A percentile compares a stretch with the other conserved stretches of the same genome.
phyloP scores from a whole-genome alignment of 2,329 filamentous ascomycete species.

The Pezicula neosporulosa region DNA sequence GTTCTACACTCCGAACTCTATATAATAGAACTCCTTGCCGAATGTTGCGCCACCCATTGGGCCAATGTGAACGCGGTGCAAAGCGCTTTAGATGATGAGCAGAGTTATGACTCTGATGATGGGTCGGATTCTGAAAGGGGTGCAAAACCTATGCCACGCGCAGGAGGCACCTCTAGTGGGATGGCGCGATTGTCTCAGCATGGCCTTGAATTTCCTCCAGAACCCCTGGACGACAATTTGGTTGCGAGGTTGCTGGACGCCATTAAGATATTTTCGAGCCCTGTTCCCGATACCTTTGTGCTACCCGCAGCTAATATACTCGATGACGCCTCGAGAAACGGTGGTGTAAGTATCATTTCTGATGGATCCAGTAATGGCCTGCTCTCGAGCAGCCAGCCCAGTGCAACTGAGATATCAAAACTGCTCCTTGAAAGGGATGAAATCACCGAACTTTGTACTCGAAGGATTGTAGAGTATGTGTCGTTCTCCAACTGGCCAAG shows the following conservation, averaged over 20 bases:
- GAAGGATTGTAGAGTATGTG: constrained; percentile 58
- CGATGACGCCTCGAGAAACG: constrained; percentile 37
- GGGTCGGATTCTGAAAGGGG: constrained; percentile 13
- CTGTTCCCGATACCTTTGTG: constrained; percentile 53
- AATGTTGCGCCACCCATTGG: constrained; percentile 64
- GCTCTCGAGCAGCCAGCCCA: constrained; percentile 3
- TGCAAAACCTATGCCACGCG: constrained; percentile 4
- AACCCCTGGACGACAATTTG: constrained; percentile 43
- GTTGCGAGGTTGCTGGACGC: constrained; percentile 53
- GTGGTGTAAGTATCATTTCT: not conserved
- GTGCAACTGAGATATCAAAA: constrained; percentile 22
- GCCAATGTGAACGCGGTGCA: constrained; percentile 34
- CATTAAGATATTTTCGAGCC: constrained; percentile 53
- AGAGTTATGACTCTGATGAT: constrained; percentile 19
- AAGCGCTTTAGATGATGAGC: constrained; percentile 10
- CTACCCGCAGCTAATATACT: constrained; percentile 55
- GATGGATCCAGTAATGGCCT: constrained; percentile 1
- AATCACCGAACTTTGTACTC: constrained; percentile 52
- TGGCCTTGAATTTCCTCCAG: constrained; percentile 20
- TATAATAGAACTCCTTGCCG: constrained; percentile 58
- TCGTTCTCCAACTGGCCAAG: constrained; percentile 61
- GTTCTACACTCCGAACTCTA: constrained; percentile 63
- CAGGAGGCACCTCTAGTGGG: constrained; percentile 7
- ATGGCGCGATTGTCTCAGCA: constrained; percentile 22
- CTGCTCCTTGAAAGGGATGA: constrained; percentile 26